Base-by-base conservation (phyloP, 1,284 basidiomycete species). In the Puccinia polysora region DNA sequence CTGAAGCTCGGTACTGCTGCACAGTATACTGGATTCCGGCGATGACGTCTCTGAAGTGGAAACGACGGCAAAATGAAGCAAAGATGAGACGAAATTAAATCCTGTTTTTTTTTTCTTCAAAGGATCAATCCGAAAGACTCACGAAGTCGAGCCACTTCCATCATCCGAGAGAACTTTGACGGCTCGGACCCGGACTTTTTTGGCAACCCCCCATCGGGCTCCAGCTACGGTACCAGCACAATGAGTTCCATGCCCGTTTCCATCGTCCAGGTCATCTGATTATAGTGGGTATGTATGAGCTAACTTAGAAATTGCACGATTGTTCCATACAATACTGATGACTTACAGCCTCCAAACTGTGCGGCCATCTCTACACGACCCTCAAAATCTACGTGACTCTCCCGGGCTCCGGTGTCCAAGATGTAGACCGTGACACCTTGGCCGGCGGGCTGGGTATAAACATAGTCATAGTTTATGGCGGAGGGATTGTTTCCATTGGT, bases 221-320 rank as follows among this genome's bases (percentile, higher is more conserved):
- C 74, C 74, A 40, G 73, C 74, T 10, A 74, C 72, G 12, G 72
- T 52, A 8, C 69, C 69, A 28, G 80, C 79, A 74, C 80, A 80
- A 77, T 80, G 79, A 65, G 80, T 81, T 50, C 80, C 80, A 75
- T 81, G 80, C 15, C 80, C 80, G 75, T 81, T 80, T 43, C 77
- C 79, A 43, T 75, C 75, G 18, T 45, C 12, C 40, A 74, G 40
- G 10, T 53, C 67, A 50, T 69, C 67, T 69, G 50, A n/a, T n/a
- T 4, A 40, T 5, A 59, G n/a, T 5, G 47, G 8, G 28, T 20
- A 69, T 10, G 34, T 47, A 28, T n/a, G 8, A 23, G n/a, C 14
- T 20, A 52, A 32, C 2, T 40, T 2, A 52, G 36, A 65, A 12
- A 52, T 25, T 12, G 23, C n/a, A n/a, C n/a, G 36, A 36, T 1